phyloP scores from a whole-genome alignment of 306 rosid genomes.

The Acacia crassicarpa region DNA sequence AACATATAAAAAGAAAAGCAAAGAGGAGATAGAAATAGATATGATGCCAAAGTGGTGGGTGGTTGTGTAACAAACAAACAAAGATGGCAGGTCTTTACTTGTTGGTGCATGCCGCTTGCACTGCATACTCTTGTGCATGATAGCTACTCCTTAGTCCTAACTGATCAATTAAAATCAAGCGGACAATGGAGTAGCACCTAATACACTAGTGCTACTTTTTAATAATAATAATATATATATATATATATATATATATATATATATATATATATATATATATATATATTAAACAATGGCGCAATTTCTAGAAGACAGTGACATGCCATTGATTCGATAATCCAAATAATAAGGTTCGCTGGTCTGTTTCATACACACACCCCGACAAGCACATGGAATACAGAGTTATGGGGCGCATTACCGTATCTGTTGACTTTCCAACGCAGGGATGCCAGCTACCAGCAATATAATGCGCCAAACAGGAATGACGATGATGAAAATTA shows the following conservation, averaged over 20 bases:
- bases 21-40: neutral
- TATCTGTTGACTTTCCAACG: no score
- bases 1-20: no score
- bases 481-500: no score
- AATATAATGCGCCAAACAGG: no score
- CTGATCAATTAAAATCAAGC: neutral
- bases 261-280: no score
- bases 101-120: neutral
- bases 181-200: neutral
- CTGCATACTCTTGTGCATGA: neutral
- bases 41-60: neutral
- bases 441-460: no score
- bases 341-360: no score
- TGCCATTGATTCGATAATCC: neutral
- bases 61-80: neutral
- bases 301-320: neutral
- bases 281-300: neutral
- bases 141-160: neutral
- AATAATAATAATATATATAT: no score
- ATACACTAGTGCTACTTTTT: neutral
- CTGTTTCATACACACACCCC: no score
- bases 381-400: no score
- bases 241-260: no score
- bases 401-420: no score
- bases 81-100: neutral